A percentile compares a stretch with the other conserved stretches of the same genome.
These are phyloP conservation scores for Eucalyptus brandiana DNA, from an alignment of 345 rosid species.

Conservation along the genomic window DNA sequence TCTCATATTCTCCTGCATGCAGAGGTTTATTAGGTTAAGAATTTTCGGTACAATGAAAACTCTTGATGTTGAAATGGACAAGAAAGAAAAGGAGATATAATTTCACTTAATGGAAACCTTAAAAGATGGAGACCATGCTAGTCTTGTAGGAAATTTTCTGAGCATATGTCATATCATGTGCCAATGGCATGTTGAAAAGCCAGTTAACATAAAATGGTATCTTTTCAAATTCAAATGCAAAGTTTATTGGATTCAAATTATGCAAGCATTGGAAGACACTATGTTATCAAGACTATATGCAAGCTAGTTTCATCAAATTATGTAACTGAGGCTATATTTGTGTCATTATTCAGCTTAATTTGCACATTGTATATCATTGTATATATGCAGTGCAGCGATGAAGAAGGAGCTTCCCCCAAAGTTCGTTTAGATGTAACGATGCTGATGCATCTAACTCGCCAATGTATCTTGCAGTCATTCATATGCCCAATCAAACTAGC, in stretches of 20 bases:
- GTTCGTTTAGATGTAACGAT: background rate
- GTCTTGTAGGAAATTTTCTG: background rate
- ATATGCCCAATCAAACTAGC: background rate
- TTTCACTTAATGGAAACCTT: background rate
- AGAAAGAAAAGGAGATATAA: background rate
- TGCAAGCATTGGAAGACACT: background rate
- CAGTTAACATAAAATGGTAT: background rate
- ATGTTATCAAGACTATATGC: background rate
- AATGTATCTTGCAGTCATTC: background rate
- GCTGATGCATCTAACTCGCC: background rate
- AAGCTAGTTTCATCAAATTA: background rate
- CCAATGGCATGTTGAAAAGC: background rate
- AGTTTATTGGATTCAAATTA: background rate
- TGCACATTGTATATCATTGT: background rate
- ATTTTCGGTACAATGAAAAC: background rate
- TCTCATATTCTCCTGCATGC: background rate
- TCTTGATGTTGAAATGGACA: background rate
- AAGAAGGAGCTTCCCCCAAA: background rate
- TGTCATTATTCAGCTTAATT: background rate
- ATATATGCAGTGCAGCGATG: background rate
- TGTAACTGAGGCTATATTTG: background rate
- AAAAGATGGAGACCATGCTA: background rate
- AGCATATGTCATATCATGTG: background rate
- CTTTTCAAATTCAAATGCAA: background rate
- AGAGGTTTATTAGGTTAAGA: background rate